A percentile compares a stretch with the other conserved stretches of the same genome.
phyloP scores from a whole-genome alignment of 495 filamentous ascomycete genomes.

The Neurospora sp. region DNA sequence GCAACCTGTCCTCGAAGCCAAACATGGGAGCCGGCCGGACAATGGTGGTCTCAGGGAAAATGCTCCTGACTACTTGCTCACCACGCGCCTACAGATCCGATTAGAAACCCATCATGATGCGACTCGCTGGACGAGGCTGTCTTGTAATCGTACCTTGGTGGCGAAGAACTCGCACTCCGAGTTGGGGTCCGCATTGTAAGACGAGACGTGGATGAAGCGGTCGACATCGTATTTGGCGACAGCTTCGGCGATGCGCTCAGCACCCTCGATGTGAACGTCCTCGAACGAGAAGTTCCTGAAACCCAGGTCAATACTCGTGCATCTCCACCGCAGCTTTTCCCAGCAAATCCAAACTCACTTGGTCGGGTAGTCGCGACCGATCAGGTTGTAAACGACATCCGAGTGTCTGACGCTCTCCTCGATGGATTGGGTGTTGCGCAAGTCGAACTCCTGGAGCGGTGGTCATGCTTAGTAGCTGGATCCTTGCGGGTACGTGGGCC shows the following conservation, averaged over 20 bases:
- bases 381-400: constrained; percentile 92
- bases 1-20: constrained; percentile 86
- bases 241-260: constrained; percentile 90
- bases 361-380: constrained; percentile 88
- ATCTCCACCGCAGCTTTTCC: not conserved
- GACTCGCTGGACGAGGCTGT: constrained; percentile 1
- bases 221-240: constrained; percentile 98
- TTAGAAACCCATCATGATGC: constrained; percentile 2
- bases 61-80: constrained; percentile 73
- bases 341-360: constrained; percentile 51
- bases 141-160: constrained; percentile 56
- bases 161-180: constrained; percentile 79
- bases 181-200: constrained; percentile 74
- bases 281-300: constrained; percentile 82
- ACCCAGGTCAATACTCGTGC: not conserved
- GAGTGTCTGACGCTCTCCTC: constrained; percentile 95
- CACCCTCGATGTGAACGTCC: constrained; percentile 89
- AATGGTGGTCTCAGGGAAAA: constrained; percentile 97
- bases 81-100: constrained; percentile 51
- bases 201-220: constrained; percentile 93
- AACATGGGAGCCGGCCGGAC: constrained; percentile 91
- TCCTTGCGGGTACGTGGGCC: not conserved
- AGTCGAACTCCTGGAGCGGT: constrained; percentile 69
- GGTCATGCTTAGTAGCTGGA: constrained; percentile 10
- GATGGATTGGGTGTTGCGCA: constrained; percentile 90